Percentiles rank a stretch among this genome's conserved stretches.
Conservation (phyloP, 108 stramenopile genomes). For the Schizochytrium sp. region DNA sequence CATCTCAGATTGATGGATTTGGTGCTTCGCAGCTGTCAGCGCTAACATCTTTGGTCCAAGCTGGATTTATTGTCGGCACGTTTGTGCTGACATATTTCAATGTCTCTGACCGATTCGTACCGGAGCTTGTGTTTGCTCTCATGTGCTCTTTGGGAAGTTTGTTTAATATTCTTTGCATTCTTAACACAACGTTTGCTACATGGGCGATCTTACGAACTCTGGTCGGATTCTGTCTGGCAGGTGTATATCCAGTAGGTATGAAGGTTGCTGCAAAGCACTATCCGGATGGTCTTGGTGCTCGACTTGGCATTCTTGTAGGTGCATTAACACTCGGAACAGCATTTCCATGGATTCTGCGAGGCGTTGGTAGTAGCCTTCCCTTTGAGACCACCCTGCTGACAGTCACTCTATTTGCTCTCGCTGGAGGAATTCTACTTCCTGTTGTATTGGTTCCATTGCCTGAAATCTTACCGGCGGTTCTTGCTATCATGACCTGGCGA, state of each 20-base stretch:
- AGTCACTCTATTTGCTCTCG: neutral
- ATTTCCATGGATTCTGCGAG: slow-evolving; percentile 68
- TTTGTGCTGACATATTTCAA: slow-evolving; percentile 64
- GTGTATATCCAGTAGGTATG: slow-evolving; percentile 75
- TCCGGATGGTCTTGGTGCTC: slow-evolving; percentile 65
- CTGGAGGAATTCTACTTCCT: neutral
- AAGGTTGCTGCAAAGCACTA: slow-evolving; percentile 72
- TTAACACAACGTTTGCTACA: slow-evolving; percentile 43
- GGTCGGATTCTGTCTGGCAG: slow-evolving; percentile 69
- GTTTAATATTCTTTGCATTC: neutral
- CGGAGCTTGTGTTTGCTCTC: slow-evolving; percentile 65
- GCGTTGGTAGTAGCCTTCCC: slow-evolving; percentile 61
- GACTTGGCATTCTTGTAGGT: slow-evolving; percentile 69
- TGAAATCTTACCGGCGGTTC: neutral
- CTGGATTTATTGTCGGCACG: slow-evolving; percentile 74
- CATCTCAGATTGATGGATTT: slow-evolving; percentile 64
- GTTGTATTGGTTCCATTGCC: neutral
- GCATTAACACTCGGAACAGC: slow-evolving; percentile 68
- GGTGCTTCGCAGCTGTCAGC: slow-evolving; percentile 38
- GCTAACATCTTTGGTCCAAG: slow-evolving; percentile 68
- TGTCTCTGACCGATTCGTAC: slow-evolving; percentile 68
- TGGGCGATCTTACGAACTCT: slow-evolving; percentile 65
- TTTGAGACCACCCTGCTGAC: neutral
- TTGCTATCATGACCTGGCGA: neutral
- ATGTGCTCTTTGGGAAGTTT: slow-evolving; percentile 60